phyloP scores from a whole-genome alignment of 2,329 filamentous ascomycete genomes.

The Fusarium austroafricanum region DNA sequence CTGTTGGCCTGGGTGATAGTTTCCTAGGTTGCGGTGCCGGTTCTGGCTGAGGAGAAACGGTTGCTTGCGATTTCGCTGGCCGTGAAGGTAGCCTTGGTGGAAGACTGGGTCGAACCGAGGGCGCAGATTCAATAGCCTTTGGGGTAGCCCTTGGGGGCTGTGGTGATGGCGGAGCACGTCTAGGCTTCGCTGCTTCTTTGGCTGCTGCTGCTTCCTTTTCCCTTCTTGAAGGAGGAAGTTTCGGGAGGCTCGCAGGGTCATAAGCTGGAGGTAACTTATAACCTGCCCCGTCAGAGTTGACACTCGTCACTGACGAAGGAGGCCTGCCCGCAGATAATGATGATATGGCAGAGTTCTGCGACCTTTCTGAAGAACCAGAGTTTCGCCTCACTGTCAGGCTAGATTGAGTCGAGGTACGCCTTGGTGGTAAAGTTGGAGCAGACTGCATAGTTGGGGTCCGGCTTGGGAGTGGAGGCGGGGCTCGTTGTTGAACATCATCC shows the following conservation, averaged over 20 bases:
- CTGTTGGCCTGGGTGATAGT: slow-evolving; percentile 30
- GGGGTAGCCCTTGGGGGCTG: slow-evolving; percentile 28
- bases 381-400: slow-evolving; percentile 59
- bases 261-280: slow-evolving; percentile 68
- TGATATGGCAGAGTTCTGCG: slow-evolving; percentile 65
- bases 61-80: slow-evolving; percentile 50
- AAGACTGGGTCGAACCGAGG: slow-evolving; percentile 54
- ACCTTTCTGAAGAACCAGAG: slow-evolving; percentile 69
- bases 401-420: slow-evolving; percentile 59
- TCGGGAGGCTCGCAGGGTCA: slow-evolving; percentile 67
- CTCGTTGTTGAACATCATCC: slow-evolving; percentile 33
- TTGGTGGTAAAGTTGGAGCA: slow-evolving; percentile 63
- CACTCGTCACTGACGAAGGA: slow-evolving; percentile 61
- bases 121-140: slow-evolving; percentile 46
- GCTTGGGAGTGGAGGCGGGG: slow-evolving; percentile 53
- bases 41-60: slow-evolving; percentile 17
- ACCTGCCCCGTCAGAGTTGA: slow-evolving; percentile 54
- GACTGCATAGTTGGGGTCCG: slow-evolving; percentile 49
- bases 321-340: slow-evolving; percentile 61
- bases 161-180: slow-evolving; percentile 31
- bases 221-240: slow-evolving; percentile 65
- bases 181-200: slow-evolving; percentile 43
- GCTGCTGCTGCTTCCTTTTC: slow-evolving; percentile 59
- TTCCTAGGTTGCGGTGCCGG: slow-evolving; percentile 26
- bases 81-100: slow-evolving; percentile 65